Percentiles rank a stretch among this genome's conserved stretches.
These are phyloP conservation scores for Backusella tuberculispora DNA, from an alignment of 192 early-diverging fungal genomes.

Conservation along the genomic window DNA sequence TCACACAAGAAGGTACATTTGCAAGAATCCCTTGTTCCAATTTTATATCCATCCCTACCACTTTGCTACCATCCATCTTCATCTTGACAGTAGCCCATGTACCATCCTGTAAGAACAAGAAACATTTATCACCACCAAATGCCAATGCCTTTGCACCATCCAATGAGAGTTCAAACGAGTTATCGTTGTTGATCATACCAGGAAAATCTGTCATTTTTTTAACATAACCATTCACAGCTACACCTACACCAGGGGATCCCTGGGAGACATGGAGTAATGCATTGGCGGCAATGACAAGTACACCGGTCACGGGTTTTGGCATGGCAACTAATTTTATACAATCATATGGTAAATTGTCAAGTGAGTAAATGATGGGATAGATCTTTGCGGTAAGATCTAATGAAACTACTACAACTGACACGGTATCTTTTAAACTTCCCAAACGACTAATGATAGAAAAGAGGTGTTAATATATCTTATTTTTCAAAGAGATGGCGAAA, in stretches of 20 bases:
- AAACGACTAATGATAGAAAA: slow-evolving; percentile 25
- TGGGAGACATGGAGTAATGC: slow-evolving; percentile 87
- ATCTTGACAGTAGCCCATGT: slow-evolving; percentile 75
- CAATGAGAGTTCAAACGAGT: slow-evolving; percentile 73
- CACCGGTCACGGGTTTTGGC: slow-evolving; percentile 85
- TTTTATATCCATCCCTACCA: slow-evolving; percentile 70
- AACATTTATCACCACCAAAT: slow-evolving; percentile 71
- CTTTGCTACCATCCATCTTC: slow-evolving; percentile 75
- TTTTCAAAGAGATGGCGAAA: neutral
- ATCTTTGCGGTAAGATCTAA: slow-evolving; percentile 74
- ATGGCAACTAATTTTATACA: slow-evolving; percentile 68
- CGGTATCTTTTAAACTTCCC: slow-evolving; percentile 35
- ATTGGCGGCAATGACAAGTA: slow-evolving; percentile 80
- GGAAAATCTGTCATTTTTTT: slow-evolving; percentile 52
- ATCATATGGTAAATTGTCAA: slow-evolving; percentile 84
- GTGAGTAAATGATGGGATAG: slow-evolving; percentile 83
- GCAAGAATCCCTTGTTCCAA: slow-evolving; percentile 35
- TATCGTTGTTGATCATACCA: slow-evolving; percentile 42
- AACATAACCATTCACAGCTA: slow-evolving; percentile 76
- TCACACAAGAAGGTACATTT: slow-evolving; percentile 55
- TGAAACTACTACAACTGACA: slow-evolving; percentile 70
- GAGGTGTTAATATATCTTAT: neutral
- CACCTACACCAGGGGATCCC: slow-evolving; percentile 75
- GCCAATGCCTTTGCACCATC: slow-evolving; percentile 68
- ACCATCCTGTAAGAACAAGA: slow-evolving; percentile 75